These are phyloP conservation scores for Cladosporium phlei DNA, from an alignment of 2,329 filamentous ascomycete genomes.

Conservation along the genomic window DNA sequence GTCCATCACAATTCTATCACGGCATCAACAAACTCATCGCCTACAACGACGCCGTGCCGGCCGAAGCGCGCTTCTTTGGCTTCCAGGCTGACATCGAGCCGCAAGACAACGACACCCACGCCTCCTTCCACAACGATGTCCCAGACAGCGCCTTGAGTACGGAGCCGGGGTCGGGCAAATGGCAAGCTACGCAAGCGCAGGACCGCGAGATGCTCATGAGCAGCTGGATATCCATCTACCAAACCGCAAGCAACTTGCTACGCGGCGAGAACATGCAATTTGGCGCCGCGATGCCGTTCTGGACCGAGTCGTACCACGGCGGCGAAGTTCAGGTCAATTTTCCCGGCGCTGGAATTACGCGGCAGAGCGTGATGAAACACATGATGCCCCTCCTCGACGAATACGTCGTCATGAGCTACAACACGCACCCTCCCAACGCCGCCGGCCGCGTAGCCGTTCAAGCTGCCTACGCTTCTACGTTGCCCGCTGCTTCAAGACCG, in stretches of 20 bases:
- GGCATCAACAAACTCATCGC: constrained; percentile 11
- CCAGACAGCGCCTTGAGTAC: constrained; percentile 7
- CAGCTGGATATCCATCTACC: constrained; percentile 13
- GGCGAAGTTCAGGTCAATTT: constrained; percentile 3
- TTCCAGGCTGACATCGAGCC: constrained; percentile 15
- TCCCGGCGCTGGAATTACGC: not conserved
- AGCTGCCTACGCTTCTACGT: constrained; percentile 13
- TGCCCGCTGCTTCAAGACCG: not conserved
- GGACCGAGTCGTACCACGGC: constrained; percentile 13
- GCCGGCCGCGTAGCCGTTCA: constrained; percentile 6
- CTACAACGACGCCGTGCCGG: constrained; percentile 12
- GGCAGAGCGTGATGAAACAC: constrained; percentile 14
- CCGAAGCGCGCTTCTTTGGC: constrained; percentile 15
- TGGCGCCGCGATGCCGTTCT: constrained; percentile 16
- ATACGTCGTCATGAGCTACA: constrained; percentile 18
- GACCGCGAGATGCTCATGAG: constrained; percentile 13
- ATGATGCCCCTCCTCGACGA: constrained; percentile 18
- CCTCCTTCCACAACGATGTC: constrained; percentile 14
- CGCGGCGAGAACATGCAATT: constrained; percentile 13
- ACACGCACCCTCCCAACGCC: constrained; percentile 9
- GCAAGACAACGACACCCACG: constrained; percentile 2
- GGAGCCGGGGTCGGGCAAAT: not conserved
- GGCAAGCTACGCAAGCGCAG: not conserved
- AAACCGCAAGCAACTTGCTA: constrained; percentile 5
- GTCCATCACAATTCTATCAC: constrained; percentile 4